phyloP scores from a whole-genome alignment of 345 rosid species.

The Ailanthus altissimus region DNA sequence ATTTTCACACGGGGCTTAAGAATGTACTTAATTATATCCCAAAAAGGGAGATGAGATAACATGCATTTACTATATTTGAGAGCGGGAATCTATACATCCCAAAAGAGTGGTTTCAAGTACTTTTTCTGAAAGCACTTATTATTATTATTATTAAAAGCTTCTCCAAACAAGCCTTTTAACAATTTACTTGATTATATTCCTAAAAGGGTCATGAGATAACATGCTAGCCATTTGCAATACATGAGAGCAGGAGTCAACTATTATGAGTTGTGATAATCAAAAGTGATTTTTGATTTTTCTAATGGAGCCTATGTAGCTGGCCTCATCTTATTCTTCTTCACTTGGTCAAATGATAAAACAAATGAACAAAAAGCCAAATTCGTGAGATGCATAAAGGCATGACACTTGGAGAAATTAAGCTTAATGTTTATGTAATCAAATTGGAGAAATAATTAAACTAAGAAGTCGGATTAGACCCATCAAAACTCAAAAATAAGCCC shows the following conservation, averaged over 20 bases:
- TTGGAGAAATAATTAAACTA: not conserved
- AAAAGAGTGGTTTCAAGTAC: not conserved
- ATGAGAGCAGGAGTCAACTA: conserved; percentile 5
- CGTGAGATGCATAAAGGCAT: conserved; percentile 24
- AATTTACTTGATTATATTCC: not conserved
- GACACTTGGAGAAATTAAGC: conserved; percentile 42
- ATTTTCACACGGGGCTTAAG: too few relatives aligned
- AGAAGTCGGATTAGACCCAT: conserved; percentile 3
- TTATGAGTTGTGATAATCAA: not conserved
- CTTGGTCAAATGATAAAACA: conserved; percentile 2
- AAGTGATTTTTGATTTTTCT: not conserved
- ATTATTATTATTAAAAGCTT: not conserved
- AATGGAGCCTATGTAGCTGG: conserved; percentile 6
- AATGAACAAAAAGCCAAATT: conserved; percentile 15
- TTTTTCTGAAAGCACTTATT: not conserved
- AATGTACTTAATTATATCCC: too few relatives aligned
- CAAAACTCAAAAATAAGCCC: not conserved
- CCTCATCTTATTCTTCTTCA: not conserved
- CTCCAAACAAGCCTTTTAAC: not conserved
- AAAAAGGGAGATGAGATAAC: too few relatives aligned
- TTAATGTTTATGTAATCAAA: too few relatives aligned
- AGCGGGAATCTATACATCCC: too few relatives aligned
- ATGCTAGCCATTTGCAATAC: conserved; percentile 30
- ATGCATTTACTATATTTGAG: too few relatives aligned
- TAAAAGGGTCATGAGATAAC: not conserved